Evolutionary conservation across 2,329 filamentous ascomycete genomes (phyloP).

Genomic region (Exophiala sideris): DNA sequence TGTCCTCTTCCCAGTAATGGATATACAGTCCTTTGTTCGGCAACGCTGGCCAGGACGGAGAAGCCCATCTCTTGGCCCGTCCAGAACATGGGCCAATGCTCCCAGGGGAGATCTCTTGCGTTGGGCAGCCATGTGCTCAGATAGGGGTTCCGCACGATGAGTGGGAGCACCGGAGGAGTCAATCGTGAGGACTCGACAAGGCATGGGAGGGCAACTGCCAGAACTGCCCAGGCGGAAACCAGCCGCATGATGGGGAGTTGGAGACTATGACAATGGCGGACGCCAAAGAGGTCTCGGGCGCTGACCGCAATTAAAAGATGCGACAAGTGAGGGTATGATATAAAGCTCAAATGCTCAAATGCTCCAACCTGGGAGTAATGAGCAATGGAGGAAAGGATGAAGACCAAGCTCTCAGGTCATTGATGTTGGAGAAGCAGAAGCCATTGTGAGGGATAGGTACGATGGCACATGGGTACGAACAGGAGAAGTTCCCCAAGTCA

Average conservation of each 20-base stretch:
- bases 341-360: too few species aligned
- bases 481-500: neutral
- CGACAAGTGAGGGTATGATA: neutral
- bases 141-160: constrained; percentile 73
- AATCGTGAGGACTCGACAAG: constrained; percentile 23
- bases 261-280: neutral
- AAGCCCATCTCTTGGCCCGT: constrained; percentile 67
- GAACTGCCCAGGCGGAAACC: constrained; percentile 24
- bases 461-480: neutral
- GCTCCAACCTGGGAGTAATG: neutral
- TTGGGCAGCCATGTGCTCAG: constrained; percentile 66
- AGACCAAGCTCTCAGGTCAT: neutral
- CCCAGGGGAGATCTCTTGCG: constrained; percentile 73
- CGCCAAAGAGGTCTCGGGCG: neutral
- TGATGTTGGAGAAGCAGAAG: neutral
- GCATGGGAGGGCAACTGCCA: constrained; percentile 18
- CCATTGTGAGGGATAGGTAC: neutral
- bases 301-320: neutral
- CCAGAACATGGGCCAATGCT: constrained; percentile 83
- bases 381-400: neutral
- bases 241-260: constrained; percentile 24
- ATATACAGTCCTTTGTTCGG: constrained; percentile 58
- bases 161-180: constrained; percentile 62
- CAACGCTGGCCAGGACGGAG: constrained; percentile 60
- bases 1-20: constrained; percentile 65